Evolutionary conservation across 495 filamentous ascomycete genomes (phyloP), one percentile per base, ranked within the genome.

Genomic region (Tuber microsphaerosporum): DNA sequence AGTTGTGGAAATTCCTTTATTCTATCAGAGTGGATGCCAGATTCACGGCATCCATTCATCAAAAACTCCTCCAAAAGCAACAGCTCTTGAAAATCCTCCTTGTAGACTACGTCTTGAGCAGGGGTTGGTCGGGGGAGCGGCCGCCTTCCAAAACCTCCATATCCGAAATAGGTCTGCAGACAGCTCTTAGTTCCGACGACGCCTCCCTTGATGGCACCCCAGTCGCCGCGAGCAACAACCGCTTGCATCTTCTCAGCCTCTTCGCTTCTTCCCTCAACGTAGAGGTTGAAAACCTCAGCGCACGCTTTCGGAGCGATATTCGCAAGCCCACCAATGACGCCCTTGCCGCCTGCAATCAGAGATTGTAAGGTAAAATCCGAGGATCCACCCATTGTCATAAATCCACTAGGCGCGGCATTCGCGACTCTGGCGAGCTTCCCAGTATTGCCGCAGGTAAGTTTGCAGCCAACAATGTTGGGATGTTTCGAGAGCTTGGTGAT

Each of bases 401-500:
- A 86, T 75, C 87, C 86, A 22, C 87, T 88, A 74, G 82, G 82
- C 16, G 83, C 83, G 39, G 87, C 88, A 37, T 90, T 89, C 5
- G 90, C 92, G 69, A 97, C 88, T 74, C 94, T 89, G 80, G 89
- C 90, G 71, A 97, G 87, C 84, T 97, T 97, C 73, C 94, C 94
- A 26, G 94, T 97, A 84, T 97, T 97, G 70, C 93, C 94, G 83
- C 94, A 97, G 7, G 94, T 97, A 72, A 97, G 87, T 86, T 97
- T 97, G 82, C 91, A 91, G 71, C 94, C 94, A 73, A 93, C 89
- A 80, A 97, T 94, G 81, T 97, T 97, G 79, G 90, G 88, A 83
- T 97, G 93, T 77, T 89, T 83, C 5, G 93, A 84, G 31, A 97
- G 88, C 72, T 89, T 84, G 71, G 91, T 86, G 83, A 97, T 92